A percentile compares a stretch with the other conserved stretches of the same genome.
These are phyloP conservation scores for Scedosporium minutisporum DNA, from an alignment of 2,329 filamentous ascomycete species.

Conservation along the genomic window DNA sequence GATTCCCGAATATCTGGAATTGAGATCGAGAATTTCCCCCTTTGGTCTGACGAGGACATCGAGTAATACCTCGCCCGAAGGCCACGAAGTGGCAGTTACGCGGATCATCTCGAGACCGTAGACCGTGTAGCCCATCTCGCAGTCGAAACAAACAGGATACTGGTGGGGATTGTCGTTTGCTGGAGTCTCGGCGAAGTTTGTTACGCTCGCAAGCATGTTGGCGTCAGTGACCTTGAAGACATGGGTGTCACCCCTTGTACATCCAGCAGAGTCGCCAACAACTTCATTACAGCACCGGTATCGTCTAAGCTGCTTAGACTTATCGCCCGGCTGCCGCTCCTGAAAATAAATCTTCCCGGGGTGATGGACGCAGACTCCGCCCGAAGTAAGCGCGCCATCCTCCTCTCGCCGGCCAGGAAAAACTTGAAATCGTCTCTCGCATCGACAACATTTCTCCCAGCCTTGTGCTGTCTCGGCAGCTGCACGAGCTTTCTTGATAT, in stretches of 20 bases:
- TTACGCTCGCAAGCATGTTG: conserved; percentile 64
- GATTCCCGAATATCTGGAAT: conserved; percentile 86
- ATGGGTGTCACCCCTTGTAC: conserved; percentile 60
- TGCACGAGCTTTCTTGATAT: conserved; percentile 55
- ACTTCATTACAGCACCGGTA: conserved; percentile 73
- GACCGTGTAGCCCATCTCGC: conserved; percentile 95
- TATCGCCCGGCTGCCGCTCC: conserved; percentile 44
- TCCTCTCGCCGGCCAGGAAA: conserved; percentile 74
- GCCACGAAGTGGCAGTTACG: conserved; percentile 83
- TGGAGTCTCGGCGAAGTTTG: conserved; percentile 76
- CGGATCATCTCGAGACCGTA: conserved; percentile 82
- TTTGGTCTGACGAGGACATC: conserved; percentile 79
- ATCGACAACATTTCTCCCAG: conserved; percentile 86
- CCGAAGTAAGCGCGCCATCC: conserved; percentile 66
- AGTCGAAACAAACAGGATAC: conserved; percentile 78
- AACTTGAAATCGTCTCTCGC: conserved; percentile 76
- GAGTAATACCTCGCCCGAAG: conserved; percentile 60
- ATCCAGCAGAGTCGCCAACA: conserved; percentile 65
- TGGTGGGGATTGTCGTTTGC: conserved; percentile 59
- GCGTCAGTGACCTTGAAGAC: conserved; percentile 78
- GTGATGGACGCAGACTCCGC: conserved; percentile 73
- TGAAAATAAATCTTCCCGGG: conserved; percentile 61
- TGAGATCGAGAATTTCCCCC: conserved; percentile 80
- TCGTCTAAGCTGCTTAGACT: conserved; percentile 46
- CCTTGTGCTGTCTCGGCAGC: conserved; percentile 59